phyloP scores from a whole-genome alignment of 352 stramenopile genomes.

The Pythium phragmiticola region DNA sequence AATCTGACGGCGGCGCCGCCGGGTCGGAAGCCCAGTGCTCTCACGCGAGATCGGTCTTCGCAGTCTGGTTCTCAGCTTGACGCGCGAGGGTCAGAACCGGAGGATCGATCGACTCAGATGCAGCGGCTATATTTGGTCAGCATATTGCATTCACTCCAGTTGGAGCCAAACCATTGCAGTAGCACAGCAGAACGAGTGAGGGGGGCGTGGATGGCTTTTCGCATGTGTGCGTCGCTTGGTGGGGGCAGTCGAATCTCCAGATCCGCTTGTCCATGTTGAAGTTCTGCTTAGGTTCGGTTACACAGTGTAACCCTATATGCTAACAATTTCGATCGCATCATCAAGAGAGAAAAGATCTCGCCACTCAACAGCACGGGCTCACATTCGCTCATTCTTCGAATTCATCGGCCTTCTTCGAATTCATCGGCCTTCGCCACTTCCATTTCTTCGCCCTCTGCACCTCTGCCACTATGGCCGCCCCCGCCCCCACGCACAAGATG shows the following conservation, averaged over 20 bases:
- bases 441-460: too few species aligned
- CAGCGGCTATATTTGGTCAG: slow-evolving; percentile 7
- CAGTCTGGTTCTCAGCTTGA: slow-evolving; percentile 1
- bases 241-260: background rate
- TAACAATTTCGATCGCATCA: background rate
- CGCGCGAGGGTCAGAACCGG: slow-evolving; percentile 3
- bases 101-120: background rate
- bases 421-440: background rate
- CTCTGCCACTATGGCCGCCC: too few species aligned
- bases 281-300: slow-evolving; percentile 18
- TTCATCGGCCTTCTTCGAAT: background rate
- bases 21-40: background rate
- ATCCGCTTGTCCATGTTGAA: background rate
- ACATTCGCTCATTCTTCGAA: background rate
- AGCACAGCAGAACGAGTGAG: background rate
- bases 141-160: background rate
- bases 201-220: background rate
- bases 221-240: background rate
- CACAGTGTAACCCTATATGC: background rate
- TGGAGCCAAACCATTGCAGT: too few species aligned
- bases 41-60: background rate
- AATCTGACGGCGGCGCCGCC: slow-evolving; percentile 9
- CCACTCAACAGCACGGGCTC: background rate
- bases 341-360: background rate
- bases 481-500: slow-evolving; percentile 26